Base-by-base conservation (phyloP, 1,139 yeast species). In the Tardiomyces depauwii region DNA sequence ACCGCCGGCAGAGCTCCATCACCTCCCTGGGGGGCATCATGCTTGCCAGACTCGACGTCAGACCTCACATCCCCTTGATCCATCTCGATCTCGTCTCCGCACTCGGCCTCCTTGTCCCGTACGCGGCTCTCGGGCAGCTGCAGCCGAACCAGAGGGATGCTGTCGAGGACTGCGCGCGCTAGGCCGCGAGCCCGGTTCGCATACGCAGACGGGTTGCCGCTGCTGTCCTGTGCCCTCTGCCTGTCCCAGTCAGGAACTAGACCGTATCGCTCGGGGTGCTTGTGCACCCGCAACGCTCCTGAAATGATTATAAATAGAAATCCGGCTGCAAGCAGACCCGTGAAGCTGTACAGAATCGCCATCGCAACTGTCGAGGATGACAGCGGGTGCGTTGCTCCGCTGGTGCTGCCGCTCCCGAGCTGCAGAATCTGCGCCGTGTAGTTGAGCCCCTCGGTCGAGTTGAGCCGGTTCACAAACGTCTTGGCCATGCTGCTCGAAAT, bases 191-290 rank as follows among this genome's bases (percentile, higher is more conserved):
- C 68, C 18, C 56, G 46, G 28, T 47, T 51, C 5, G 61, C 42
- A 39, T 55, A 54, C 21, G 46, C 53, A 2, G 51, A 42, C 4
- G 45, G 18, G 42, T 39, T 10, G 45, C 52, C 46, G 47, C 50
- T 44, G 32, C 43, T 25, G 42, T 45, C 18, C 36, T 19, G 1
- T 45, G 45, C 16, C 36, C 42, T 1, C 43, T 41, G 12, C 50
- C 52, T 5, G 18, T 27, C 21, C 2, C 45, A 50, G 4, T 55
- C 46, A 12, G 53, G 42, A 12, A 51, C 49, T 23, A 60, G 42
- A 11, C 65, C 65, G 46, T 64, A 64, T 23, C 67, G 51, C 44
- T 64, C 68, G 0, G 68, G 68, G 44, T 64, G 66, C 32, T 60
- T 55, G 44, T 62, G 66, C 2, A 62, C 60, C 3, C 68, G 55